Conservation (phyloP, 2,329 filamentous ascomycete species). For the Balansia obtecta region DNA sequence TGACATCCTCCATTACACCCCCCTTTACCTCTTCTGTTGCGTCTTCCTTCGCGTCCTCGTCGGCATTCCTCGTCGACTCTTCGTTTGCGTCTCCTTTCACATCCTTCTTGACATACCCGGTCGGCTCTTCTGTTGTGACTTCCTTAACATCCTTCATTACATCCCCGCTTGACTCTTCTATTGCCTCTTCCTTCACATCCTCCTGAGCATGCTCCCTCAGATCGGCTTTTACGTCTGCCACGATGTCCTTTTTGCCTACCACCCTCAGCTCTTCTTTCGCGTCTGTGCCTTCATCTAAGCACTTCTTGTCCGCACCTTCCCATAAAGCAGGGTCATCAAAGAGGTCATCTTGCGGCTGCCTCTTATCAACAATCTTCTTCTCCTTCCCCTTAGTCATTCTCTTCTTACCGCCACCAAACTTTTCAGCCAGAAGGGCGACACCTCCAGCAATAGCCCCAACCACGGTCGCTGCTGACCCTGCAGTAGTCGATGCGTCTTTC, state of each 20-base stretch:
- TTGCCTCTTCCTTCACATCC: too few relatives aligned
- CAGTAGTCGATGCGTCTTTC: constrained; percentile 8
- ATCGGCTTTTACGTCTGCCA: too few relatives aligned
- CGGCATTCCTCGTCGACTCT: too few relatives aligned
- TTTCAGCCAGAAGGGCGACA: constrained; percentile 23
- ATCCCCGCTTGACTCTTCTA: neutral
- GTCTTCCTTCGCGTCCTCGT: too few relatives aligned
- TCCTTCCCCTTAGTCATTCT: constrained; percentile 13
- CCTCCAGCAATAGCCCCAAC: constrained; percentile 13
- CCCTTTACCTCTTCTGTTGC: too few relatives aligned
- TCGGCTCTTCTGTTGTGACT: constrained; percentile 4
- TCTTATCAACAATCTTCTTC: constrained; percentile 27
- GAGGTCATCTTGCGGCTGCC: constrained; percentile 26
- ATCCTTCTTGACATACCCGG: too few relatives aligned
- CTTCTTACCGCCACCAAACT: constrained; percentile 18
- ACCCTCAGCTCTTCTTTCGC: neutral
- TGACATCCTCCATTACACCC: constrained; percentile 15
- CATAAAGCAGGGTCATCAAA: constrained; percentile 32
- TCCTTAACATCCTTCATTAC: constrained; percentile 19
- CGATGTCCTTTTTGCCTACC: too few relatives aligned
- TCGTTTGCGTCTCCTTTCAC: too few relatives aligned
- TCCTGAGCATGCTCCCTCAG: too few relatives aligned
- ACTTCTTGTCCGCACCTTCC: constrained; percentile 30
- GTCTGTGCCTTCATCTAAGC: constrained; percentile 13
- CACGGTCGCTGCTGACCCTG: constrained; percentile 15